Base-by-base conservation (phyloP, 108 stramenopile genomes). In the Conticribra weissflogii region DNA sequence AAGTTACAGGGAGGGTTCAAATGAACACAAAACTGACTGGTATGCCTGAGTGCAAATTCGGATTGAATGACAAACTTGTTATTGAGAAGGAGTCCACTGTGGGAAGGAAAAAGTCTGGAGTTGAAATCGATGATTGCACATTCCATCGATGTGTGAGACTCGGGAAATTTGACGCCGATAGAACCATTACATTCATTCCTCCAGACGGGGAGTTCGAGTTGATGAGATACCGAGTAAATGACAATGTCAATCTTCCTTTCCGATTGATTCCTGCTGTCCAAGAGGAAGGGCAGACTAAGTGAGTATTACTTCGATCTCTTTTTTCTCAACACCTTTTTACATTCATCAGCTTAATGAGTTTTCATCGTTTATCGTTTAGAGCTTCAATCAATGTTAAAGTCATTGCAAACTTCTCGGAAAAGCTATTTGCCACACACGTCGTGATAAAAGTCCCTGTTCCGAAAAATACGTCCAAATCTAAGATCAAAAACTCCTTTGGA, bases 161-260 rank as follows among this genome's bases (percentile, higher is more conserved):
- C n/a, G 96, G 98, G 44, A 97, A 97, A 73, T 99, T 98, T 79
- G 99, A 99, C 82, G 92, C 98, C 29, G 99, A 99, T 75, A 89
- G 99, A 46, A 98, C 99, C 48, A 98, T 99, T 74, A 99, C 99
- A 64, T 99, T 99, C 71, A 97, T 98, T 60, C 99, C 99, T 12
- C 99, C 99, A 0, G 99, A 99, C 76, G 99, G 99, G 27, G 99
- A 99, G 84, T 99, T 98, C 74, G 98, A 99, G 78, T 81, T 99
- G 59, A 99, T 99, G 99, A 74, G 92, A 59, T 99, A 98, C 83
- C 93, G 98, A 31, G 96, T 98, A 55, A 93, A 91, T 22, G 96
- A 97, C 81, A 96, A 96, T 72, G 93, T 98, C 57, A 94, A 96
- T 67, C 82, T 97, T 22, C 98, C 98, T 12, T 97, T 98, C 58